Percentiles rank a stretch among this genome's conserved stretches.
Evolutionary conservation across 202 grass and related monocot species (phyloP).

Genomic region (Carex arenaria): DNA sequence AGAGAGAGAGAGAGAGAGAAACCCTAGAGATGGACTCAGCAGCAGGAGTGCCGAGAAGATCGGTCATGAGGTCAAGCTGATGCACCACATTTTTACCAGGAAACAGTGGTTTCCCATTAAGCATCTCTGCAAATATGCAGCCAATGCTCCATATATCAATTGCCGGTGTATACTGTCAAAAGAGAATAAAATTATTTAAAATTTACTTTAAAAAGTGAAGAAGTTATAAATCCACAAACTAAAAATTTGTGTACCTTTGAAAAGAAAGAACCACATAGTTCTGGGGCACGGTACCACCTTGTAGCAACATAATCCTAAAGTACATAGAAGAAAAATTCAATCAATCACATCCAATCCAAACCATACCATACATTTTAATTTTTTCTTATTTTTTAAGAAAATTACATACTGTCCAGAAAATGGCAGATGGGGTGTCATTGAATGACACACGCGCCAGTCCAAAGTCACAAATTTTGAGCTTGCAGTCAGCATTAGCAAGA

Average conservation of each 20-base stretch:
- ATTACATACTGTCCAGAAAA: slow-evolving; percentile 91
- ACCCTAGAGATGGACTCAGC: slow-evolving; percentile 57
- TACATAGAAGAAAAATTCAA: slow-evolving; percentile 12
- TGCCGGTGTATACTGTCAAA: slow-evolving; percentile 73
- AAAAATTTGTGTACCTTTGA: slow-evolving; percentile 56
- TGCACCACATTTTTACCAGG: slow-evolving; percentile 82
- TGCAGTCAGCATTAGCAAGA: slow-evolving; percentile 87
- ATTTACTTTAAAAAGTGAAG: not conserved
- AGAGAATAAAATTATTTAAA: not conserved
- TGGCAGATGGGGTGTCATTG: slow-evolving; percentile 75
- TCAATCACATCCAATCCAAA: not conserved
- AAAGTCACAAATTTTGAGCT: slow-evolving; percentile 91
- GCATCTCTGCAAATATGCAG: slow-evolving; percentile 89
- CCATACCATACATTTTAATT: too few species aligned
- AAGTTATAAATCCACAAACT: not conserved
- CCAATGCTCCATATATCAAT: slow-evolving; percentile 87
- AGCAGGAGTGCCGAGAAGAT: slow-evolving; percentile 69
- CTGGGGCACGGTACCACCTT: slow-evolving; percentile 95
- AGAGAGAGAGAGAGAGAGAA: slow-evolving; percentile 15
- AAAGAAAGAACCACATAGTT: slow-evolving; percentile 94
- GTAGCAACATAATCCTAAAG: slow-evolving; percentile 93
- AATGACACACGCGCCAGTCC: slow-evolving; percentile 87
- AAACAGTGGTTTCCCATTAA: slow-evolving; percentile 63
- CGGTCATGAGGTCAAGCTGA: slow-evolving; percentile 86
- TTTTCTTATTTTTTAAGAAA: too few species aligned